These are phyloP conservation scores for Meyerozyma carpophila DNA, from an alignment of 1,139 yeast species.

Conservation along the genomic window DNA sequence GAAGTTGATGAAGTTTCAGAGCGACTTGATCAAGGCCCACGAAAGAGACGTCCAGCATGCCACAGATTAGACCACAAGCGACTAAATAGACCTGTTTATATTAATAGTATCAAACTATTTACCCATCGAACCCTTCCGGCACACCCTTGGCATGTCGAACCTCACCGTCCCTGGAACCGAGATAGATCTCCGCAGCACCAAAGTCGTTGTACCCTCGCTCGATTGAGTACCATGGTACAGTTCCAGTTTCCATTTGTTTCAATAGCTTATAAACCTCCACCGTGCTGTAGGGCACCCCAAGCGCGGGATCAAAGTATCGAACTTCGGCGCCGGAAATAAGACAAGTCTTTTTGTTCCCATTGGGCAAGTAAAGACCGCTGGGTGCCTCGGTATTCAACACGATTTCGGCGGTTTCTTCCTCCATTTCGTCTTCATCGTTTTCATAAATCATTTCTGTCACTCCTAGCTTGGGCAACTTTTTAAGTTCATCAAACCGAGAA, in stretches of 20 bases:
- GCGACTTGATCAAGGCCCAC: constrained; percentile 55
- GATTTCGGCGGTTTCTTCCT: constrained; percentile 41
- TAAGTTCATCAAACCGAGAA: constrained; percentile 44
- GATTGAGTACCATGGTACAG: constrained; percentile 61
- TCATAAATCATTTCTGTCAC: constrained; percentile 49
- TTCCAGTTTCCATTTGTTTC: constrained; percentile 62
- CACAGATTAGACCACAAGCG: constrained; percentile 8
- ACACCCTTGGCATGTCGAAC: constrained; percentile 75
- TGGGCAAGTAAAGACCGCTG: constrained; percentile 68
- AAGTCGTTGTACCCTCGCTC: constrained; percentile 37
- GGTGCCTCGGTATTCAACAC: constrained; percentile 63
- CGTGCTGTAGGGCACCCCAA: constrained; percentile 80
- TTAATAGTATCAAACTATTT: not conserved
- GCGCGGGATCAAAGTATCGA: constrained; percentile 79
- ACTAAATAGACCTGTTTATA: not conserved
- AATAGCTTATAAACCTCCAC: constrained; percentile 74
- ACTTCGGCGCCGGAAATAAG: constrained; percentile 76
- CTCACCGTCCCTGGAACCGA: constrained; percentile 49
- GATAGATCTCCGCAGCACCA: constrained; percentile 60
- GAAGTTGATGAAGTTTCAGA: constrained; percentile 54
- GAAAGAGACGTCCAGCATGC: constrained; percentile 54
- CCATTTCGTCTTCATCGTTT: constrained; percentile 31
- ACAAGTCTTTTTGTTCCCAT: constrained; percentile 66
- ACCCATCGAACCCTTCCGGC: constrained; percentile 67
- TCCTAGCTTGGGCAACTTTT: constrained; percentile 61